A percentile compares a stretch with the other conserved stretches of the same genome.
phyloP scores from a whole-genome alignment of 306 rosid species.

The Oemleria cerasiformis region DNA sequence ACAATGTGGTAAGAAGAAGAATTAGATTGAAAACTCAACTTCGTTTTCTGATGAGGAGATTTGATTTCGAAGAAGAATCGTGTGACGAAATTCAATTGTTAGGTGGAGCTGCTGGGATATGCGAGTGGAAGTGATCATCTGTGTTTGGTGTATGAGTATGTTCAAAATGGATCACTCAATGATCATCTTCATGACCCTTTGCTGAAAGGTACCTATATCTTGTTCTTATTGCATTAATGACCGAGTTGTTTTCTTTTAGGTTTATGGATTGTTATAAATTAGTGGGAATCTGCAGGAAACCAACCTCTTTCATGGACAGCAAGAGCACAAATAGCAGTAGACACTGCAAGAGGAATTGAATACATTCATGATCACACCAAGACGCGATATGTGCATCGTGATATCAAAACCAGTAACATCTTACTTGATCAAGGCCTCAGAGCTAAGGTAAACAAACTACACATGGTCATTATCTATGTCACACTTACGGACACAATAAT shows the following conservation, averaged over 20 bases:
- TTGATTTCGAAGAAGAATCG: not conserved
- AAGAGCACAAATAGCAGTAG: slow-evolving; percentile 61
- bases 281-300: slow-evolving; percentile 32
- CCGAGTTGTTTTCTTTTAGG: not conserved
- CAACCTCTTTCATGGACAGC: slow-evolving; percentile 64
- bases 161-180: slow-evolving; percentile 56
- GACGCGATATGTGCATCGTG: slow-evolving; percentile 55
- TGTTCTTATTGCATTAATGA: too few relatives aligned
- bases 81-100: slow-evolving; percentile 7
- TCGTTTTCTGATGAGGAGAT: not conserved
- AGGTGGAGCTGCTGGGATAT: slow-evolving; percentile 63
- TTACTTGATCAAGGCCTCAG: slow-evolving; percentile 55
- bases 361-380: slow-evolving; percentile 68
- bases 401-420: slow-evolving; percentile 59
- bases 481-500: too few relatives aligned
- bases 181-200: slow-evolving; percentile 63
- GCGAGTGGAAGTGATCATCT: slow-evolving; percentile 62
- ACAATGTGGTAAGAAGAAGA: slow-evolving; percentile 37
- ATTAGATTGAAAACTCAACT: too few relatives aligned
- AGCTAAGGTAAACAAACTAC: slow-evolving; percentile 47
- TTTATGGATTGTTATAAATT: not conserved
- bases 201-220: slow-evolving; percentile 41
- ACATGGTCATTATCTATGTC: too few relatives aligned
- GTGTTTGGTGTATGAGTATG: slow-evolving; percentile 61
- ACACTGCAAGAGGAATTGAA: slow-evolving; percentile 60